Percentiles rank a stretch among this genome's conserved stretches.
These are phyloP conservation scores for Lecanicillium sp. DNA, from an alignment of 2,329 filamentous ascomycete species.

Conservation along the genomic window DNA sequence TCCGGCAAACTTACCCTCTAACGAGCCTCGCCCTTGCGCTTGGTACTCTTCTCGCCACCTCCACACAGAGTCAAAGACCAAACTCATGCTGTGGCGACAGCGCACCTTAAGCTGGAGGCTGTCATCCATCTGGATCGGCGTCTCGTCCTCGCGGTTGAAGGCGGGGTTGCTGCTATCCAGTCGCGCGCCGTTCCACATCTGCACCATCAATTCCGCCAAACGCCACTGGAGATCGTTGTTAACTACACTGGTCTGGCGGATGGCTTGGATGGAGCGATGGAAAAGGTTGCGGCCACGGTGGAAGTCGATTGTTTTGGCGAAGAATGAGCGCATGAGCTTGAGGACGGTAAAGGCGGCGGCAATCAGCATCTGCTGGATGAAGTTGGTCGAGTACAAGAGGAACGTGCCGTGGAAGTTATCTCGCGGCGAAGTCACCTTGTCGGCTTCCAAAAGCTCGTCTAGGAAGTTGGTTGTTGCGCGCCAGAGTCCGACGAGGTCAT, in stretches of 20 bases:
- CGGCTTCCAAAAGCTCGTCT: conserved; percentile 54
- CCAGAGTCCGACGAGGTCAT: conserved; percentile 71
- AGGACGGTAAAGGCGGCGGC: conserved; percentile 71
- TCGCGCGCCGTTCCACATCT: conserved; percentile 73
- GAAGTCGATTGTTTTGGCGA: conserved; percentile 65
- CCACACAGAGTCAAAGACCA: conserved; percentile 81
- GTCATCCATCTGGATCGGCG: conserved; percentile 54
- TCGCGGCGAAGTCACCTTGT: conserved; percentile 40
- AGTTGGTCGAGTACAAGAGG: conserved; percentile 64
- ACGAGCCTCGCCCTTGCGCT: conserved; percentile 59
- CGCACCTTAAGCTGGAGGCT: conserved; percentile 75
- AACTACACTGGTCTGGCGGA: conserved; percentile 67
- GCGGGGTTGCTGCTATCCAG: conserved; percentile 42
- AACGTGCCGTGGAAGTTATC: conserved; percentile 46
- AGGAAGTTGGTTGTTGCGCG: conserved; percentile 64
- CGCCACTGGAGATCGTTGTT: conserved; percentile 76
- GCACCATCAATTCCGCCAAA: conserved; percentile 77
- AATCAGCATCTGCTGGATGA: conserved; percentile 81
- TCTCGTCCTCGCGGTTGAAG: conserved; percentile 44
- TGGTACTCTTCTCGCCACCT: conserved; percentile 78
- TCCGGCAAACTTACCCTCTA: conserved; percentile 56
- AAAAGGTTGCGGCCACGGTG: conserved; percentile 63
- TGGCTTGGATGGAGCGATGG: conserved; percentile 61
- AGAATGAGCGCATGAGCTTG: conserved; percentile 73
- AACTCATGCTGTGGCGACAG: conserved; percentile 77